Evolutionary conservation across 2,329 filamentous ascomycete species (phyloP).

Genomic region (Penicillium paneum): DNA sequence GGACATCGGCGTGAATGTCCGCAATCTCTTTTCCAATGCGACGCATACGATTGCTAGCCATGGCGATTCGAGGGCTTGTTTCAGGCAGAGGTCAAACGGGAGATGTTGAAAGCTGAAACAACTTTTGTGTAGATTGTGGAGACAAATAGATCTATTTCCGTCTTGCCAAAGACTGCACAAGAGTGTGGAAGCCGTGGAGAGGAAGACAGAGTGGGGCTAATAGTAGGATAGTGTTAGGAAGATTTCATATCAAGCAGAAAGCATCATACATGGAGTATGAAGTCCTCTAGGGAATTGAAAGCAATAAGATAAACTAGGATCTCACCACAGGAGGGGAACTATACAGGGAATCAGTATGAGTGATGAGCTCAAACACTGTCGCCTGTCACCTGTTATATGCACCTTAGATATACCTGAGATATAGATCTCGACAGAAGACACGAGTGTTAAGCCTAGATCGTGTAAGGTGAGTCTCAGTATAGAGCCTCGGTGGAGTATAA

Average conservation of each 20-base stretch:
- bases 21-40: slow-evolving; percentile 52
- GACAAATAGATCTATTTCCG: not conserved
- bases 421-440: not conserved
- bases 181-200: not conserved
- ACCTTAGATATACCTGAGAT: not conserved
- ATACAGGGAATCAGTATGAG: slow-evolving; percentile 9
- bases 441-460: not conserved
- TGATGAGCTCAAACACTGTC: not conserved
- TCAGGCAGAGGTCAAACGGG: not conserved
- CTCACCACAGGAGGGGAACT: slow-evolving; percentile 23
- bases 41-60: slow-evolving; percentile 57
- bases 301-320: not conserved
- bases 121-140: not conserved
- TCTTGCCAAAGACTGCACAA: not conserved
- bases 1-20: slow-evolving; percentile 59
- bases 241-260: not conserved
- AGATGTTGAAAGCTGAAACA: not conserved
- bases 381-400: not conserved
- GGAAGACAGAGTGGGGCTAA: not conserved
- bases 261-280: not conserved
- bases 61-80: slow-evolving; percentile 30
- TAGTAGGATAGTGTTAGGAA: not conserved
- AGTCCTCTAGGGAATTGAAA: not conserved
- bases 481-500: not conserved
- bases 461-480: not conserved